Evolutionary conservation across 2,329 filamentous ascomycete species (phyloP), one percentile per base, ranked within the genome.

Genomic region (Penicillium sp.): DNA sequence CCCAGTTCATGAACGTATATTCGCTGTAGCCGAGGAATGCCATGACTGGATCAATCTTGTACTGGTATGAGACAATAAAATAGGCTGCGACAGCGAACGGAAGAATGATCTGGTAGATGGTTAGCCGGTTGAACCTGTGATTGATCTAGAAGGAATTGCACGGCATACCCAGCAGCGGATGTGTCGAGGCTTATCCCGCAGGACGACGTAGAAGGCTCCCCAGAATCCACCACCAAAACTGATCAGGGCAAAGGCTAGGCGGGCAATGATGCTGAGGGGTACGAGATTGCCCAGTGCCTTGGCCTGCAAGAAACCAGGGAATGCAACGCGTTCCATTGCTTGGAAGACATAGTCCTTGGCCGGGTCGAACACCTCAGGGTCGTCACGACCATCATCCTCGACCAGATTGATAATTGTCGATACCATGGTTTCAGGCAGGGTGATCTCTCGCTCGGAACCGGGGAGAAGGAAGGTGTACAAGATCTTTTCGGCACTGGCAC

Each of bases 271-370:
- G 32, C 88, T 94, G 11, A 91, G 81, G 3, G 91, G 93, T 18
- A 98, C 91, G 10, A 98, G 77, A 60, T 98, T 98, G 45, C 94
- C 94, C 16, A 98, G 76, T 2, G 93, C 93, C 71, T 97, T 97
- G 70, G 88, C 87, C 60, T 91, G 80, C 43, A 98, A 76, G 69
- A 98, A 98, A 1, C 91, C 91, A 1, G 94, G 93, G 63, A 95
- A 98, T n/a, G 94, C 93, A 70, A 98, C 93, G 40, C 94, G 81
- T 70, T 98, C 94, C 93, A 98, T 98, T 21, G 94, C 94, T 69
- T 98, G 94, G 67, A 97, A 98, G 48, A 97, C 93, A 64, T 97
- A 98, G 71, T 98, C 93, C 73, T 98, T 98, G 39, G 93, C 93
- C 14, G 87, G 83, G 63, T 97, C 93, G 58, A 98, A 98, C 9